These are phyloP conservation scores for Delitschia confertaspora DNA, from an alignment of 495 filamentous ascomycete genomes.

Conservation along the genomic window DNA sequence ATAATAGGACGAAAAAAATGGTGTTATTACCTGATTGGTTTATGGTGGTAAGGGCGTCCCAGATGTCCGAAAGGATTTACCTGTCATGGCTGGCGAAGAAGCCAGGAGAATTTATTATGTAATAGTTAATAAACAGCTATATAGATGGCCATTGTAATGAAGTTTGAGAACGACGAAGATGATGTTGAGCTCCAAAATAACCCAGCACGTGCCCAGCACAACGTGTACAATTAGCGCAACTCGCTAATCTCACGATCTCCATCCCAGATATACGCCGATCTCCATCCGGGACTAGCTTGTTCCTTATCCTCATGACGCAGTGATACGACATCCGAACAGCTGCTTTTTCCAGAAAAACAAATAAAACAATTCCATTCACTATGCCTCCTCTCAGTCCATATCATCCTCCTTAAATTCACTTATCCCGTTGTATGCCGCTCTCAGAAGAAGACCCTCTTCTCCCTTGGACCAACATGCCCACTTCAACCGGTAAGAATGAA, in stretches of 20 bases:
- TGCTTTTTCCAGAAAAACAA: background rate
- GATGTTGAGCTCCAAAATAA: too few relatives aligned
- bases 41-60: too few relatives aligned
- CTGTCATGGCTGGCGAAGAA: too few relatives aligned
- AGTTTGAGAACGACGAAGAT: too few relatives aligned
- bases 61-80: too few relatives aligned
- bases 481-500: background rate
- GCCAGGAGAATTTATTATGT: too few relatives aligned
- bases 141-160: too few relatives aligned
- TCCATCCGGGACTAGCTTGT: slow-evolving; percentile 11
- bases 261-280: background rate
- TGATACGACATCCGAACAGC: background rate
- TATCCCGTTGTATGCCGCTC: background rate
- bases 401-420: background rate
- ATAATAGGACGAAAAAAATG: too few relatives aligned
- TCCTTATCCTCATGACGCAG: slow-evolving; percentile 19
- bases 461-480: background rate
- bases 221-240: too few relatives aligned
- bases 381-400: background rate
- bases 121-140: too few relatives aligned
- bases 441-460: background rate
- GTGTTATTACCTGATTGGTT: too few relatives aligned
- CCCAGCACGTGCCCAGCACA: too few relatives aligned
- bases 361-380: background rate
- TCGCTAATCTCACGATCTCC: slow-evolving; percentile 4